Percentiles rank a stretch among this genome's conserved stretches.
Evolutionary conservation across 192 early-diverging fungal genomes (phyloP).

Genomic region (Gaertneriomyces sp.): DNA sequence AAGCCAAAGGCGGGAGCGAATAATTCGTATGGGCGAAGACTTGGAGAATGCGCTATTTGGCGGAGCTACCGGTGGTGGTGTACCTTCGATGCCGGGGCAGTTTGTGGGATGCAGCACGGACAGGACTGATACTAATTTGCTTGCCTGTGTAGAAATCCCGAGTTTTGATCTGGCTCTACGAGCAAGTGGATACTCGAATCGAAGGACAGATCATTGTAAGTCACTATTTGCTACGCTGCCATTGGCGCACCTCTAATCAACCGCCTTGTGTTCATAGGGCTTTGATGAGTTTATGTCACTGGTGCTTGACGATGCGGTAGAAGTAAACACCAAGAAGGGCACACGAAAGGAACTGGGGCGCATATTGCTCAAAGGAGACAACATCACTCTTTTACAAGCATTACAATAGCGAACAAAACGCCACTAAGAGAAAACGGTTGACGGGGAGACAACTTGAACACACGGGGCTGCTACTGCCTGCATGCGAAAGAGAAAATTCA

Average conservation of each 20-base stretch:
- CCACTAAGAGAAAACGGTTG: too few relatives aligned
- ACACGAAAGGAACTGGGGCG: slow-evolving; percentile 74
- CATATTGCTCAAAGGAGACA: slow-evolving; percentile 95
- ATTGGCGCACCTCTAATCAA: not conserved
- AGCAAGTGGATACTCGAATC: slow-evolving; percentile 77
- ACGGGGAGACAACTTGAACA: too few relatives aligned
- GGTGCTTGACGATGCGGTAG: slow-evolving; percentile 86
- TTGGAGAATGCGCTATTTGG: not conserved
- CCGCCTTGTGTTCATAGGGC: slow-evolving; percentile 57
- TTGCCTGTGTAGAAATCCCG: slow-evolving; percentile 61
- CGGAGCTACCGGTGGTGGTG: too few relatives aligned
- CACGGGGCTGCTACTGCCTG: too few relatives aligned
- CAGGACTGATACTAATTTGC: not conserved
- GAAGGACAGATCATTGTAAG: slow-evolving; percentile 91
- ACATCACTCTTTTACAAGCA: slow-evolving; percentile 73
- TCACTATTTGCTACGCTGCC: not conserved
- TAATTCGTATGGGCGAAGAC: not conserved
- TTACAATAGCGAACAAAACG: not conserved
- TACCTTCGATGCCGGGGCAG: too few relatives aligned
- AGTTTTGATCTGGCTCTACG: slow-evolving; percentile 94
- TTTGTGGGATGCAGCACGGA: too few relatives aligned
- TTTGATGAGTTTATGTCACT: slow-evolving; percentile 99
- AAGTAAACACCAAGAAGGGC: slow-evolving; percentile 76
- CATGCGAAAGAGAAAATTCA: too few relatives aligned
- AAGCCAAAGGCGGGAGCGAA: too few relatives aligned